Percentiles rank a stretch among this genome's conserved stretches.
Evolutionary conservation across 129 eudicot species (phyloP).

Genomic region (Scalesia atractyloides): DNA sequence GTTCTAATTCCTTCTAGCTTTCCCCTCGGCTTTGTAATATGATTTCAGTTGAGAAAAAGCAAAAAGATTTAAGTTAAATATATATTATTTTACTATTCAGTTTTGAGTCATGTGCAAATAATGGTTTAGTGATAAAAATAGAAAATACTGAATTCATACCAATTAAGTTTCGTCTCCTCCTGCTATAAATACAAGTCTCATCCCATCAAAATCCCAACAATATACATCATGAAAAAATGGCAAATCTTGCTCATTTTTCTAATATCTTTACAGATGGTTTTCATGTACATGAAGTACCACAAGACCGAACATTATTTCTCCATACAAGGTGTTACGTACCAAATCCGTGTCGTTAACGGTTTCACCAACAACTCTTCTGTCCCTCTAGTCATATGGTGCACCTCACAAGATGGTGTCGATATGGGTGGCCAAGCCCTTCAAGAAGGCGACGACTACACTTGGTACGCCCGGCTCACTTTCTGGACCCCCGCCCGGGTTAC

Average conservation of each 20-base stretch:
- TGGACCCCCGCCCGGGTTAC: slow-evolving; percentile 37
- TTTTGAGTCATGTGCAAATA: no score
- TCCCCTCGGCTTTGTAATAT: no score
- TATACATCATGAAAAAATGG: slow-evolving; percentile 28
- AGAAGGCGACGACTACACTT: slow-evolving; percentile 60
- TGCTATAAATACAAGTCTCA: neutral
- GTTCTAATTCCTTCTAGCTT: no score
- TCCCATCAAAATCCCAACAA: slow-evolving; percentile 6
- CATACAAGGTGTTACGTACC: slow-evolving; percentile 32
- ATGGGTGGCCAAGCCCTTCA: slow-evolving; percentile 64
- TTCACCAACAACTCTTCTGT: slow-evolving; percentile 58
- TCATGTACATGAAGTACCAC: slow-evolving; percentile 22
- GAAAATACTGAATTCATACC: no score
- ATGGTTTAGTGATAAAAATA: no score
- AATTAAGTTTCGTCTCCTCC: no score
- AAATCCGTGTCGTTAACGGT: slow-evolving; percentile 54
- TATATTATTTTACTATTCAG: no score
- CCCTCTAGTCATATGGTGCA: slow-evolving; percentile 57
- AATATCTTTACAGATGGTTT: slow-evolving; percentile 22
- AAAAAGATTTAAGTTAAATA: no score
- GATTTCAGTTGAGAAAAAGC: no score
- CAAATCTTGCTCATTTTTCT: slow-evolving; percentile 32
- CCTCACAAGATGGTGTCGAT: slow-evolving; percentile 24
- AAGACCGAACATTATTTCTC: slow-evolving; percentile 30
- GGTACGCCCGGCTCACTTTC: slow-evolving; percentile 33